Conservation (phyloP, 306 rosid species). For the Trifolium repens region DNA sequence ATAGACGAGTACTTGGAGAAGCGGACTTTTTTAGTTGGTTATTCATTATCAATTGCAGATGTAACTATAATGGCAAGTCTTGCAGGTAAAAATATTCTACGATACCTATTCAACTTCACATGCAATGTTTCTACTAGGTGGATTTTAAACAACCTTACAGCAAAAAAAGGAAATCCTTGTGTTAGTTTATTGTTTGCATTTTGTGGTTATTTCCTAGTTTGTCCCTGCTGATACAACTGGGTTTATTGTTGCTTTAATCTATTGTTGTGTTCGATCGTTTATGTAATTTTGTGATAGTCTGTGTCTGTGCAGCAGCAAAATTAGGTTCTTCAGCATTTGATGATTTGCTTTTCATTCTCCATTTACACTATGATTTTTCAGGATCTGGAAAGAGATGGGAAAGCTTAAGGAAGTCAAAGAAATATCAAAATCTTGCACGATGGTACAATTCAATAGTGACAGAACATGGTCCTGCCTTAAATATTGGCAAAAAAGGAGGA, state of each 20-base stretch:
- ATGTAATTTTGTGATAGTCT: background rate
- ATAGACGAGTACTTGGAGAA: constrained; percentile 69
- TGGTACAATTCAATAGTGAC: constrained; percentile 77
- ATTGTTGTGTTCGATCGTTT: background rate
- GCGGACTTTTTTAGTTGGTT: constrained; percentile 63
- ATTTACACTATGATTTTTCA: constrained; percentile 40
- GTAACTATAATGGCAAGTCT: constrained; percentile 80
- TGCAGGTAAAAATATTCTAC: constrained; percentile 60
- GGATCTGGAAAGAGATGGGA: constrained; percentile 94
- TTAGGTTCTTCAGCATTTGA: background rate
- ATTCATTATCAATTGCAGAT: constrained; percentile 78
- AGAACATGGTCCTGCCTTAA: constrained; percentile 59
- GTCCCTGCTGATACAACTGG: background rate
- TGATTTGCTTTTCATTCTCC: constrained; percentile 23
- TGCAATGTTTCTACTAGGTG: background rate
- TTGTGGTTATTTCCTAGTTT: constrained; percentile 26
- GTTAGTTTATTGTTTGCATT: constrained; percentile 5
- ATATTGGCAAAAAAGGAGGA: constrained; percentile 61
- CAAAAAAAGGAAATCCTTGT: constrained; percentile 16
- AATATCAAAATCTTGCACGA: constrained; percentile 74
- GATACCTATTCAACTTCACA: background rate
- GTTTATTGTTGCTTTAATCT: constrained; percentile 10
- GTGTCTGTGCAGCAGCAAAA: no score
- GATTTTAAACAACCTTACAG: constrained; percentile 1
- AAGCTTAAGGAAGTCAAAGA: constrained; percentile 87